Percentiles rank a stretch among this genome's conserved stretches.
These are phyloP conservation scores for Quercus lobata DNA, from an alignment of 331 rosid genomes.

Conservation along the genomic window DNA sequence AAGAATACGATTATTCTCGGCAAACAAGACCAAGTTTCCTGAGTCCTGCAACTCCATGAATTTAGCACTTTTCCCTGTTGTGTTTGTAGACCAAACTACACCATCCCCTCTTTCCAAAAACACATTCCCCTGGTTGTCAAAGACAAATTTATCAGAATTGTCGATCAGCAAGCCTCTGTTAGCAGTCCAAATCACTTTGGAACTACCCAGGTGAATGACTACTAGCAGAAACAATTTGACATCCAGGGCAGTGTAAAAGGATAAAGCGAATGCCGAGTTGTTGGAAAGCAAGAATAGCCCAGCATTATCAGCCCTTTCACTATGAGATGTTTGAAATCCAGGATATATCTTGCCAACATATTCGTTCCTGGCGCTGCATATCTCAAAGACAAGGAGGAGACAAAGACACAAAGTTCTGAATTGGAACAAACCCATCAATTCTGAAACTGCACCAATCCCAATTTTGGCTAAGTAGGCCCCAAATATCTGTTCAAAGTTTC, in stretches of 20 bases:
- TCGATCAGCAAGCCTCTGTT: conserved; percentile 19
- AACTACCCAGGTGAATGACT: conserved; percentile 26
- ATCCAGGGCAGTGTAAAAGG: conserved; percentile 21
- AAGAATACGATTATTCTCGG: conserved; percentile 10
- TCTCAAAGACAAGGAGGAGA: conserved; percentile 1
- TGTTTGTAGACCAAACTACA: conserved; percentile 29
- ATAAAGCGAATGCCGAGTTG: conserved; percentile 22
- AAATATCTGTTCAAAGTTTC: background rate
- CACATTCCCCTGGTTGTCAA: conserved; percentile 20
- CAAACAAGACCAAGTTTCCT: conserved; percentile 31
- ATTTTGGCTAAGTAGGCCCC: background rate
- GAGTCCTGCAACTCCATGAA: conserved; percentile 28
- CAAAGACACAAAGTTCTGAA: background rate
- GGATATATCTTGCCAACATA: conserved; percentile 15
- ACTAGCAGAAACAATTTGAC: conserved; percentile 23
- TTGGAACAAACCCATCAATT: conserved; percentile 14
- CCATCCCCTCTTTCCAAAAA: conserved; percentile 2
- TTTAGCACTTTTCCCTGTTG: conserved; percentile 12
- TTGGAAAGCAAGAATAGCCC: conserved; percentile 31
- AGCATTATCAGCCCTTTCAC: conserved; percentile 15
- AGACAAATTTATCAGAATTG: conserved; percentile 11
- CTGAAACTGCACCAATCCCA: conserved; percentile 1
- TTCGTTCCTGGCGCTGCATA: conserved; percentile 7
- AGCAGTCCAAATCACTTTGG: conserved; percentile 34
- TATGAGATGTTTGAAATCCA: conserved; percentile 26